A percentile compares a stretch with the other conserved stretches of the same genome.
These are phyloP conservation scores for Capsella bursapastoris DNA, from an alignment of 345 rosid species.

Conservation along the genomic window DNA sequence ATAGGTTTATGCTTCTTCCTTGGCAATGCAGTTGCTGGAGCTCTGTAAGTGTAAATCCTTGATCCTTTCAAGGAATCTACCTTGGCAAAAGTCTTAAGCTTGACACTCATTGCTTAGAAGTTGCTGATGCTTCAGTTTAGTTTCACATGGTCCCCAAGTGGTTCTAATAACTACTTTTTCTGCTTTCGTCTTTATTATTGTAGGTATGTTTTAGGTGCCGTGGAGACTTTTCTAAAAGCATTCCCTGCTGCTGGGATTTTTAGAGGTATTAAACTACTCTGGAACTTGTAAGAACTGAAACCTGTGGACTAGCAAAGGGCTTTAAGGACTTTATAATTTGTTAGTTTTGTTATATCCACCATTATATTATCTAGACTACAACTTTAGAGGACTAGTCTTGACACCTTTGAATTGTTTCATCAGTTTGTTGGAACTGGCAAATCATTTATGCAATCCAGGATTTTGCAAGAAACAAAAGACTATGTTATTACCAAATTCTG, in stretches of 20 bases:
- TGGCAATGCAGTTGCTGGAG: conserved; percentile 99
- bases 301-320: conserved; percentile 24
- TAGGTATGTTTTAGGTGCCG: conserved; percentile 99
- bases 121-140: conserved; percentile 34
- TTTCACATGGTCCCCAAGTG: conserved; percentile 33
- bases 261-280: conserved; percentile 61
- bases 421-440: conserved; percentile 37
- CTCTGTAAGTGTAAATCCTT: conserved; percentile 78
- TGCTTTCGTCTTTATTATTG: conserved; percentile 27
- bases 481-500: conserved; percentile 16
- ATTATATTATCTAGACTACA: not conserved
- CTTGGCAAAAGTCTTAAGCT: conserved; percentile 22
- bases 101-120: conserved; percentile 19
- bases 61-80: conserved; percentile 32
- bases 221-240: conserved; percentile 96
- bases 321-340: conserved; percentile 18
- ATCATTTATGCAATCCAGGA: conserved; percentile 10
- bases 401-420: conserved; percentile 27
- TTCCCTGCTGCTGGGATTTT: conserved; percentile 97
- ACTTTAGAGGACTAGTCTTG: conserved; percentile 17
- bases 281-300: conserved; percentile 30
- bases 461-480: not conserved
- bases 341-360: not conserved
- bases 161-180: conserved; percentile 19
- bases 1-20: conserved; percentile 99